Evolutionary conservation across 345 rosid genomes (phyloP).

Genomic region (Ceriops decandra): DNA sequence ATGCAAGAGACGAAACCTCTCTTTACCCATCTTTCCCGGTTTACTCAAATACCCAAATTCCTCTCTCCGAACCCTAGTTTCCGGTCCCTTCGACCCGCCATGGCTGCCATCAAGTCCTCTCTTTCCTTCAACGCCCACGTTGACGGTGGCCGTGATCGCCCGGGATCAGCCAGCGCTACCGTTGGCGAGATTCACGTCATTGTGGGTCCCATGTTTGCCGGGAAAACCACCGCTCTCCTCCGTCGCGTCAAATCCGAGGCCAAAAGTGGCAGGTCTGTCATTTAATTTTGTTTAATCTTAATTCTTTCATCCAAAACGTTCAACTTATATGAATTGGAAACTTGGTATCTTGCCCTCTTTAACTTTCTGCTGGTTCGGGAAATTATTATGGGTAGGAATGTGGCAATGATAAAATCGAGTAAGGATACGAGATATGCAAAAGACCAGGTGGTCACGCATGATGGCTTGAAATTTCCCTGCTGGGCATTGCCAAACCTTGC

Average conservation of each 20-base stretch:
- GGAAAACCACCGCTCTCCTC: conserved; percentile 90
- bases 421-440: conserved; percentile 69
- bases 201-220: conserved; percentile 88
- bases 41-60: neutral
- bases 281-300: neutral
- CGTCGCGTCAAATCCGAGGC: conserved; percentile 70
- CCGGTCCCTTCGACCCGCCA: conserved; percentile 5
- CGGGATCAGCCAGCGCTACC: conserved; percentile 9
- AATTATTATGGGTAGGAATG: conserved; percentile 34
- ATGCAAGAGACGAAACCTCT: neutral
- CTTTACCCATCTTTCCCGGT: neutral
- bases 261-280: conserved; percentile 52
- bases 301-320: neutral
- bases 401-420: conserved; percentile 76
- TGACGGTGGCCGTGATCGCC: neutral
- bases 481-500: conserved; percentile 75
- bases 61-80: neutral
- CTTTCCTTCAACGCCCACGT: conserved; percentile 12
- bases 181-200: conserved; percentile 81
- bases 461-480: conserved; percentile 73
- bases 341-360: neutral
- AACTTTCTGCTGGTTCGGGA: neutral
- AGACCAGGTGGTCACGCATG: conserved; percentile 79
- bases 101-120: conserved; percentile 45
- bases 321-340: neutral